Percentiles rank a stretch among this genome's conserved stretches.
phyloP scores from a whole-genome alignment of 495 filamentous ascomycete species.

The Annulohypoxylon stygium region DNA sequence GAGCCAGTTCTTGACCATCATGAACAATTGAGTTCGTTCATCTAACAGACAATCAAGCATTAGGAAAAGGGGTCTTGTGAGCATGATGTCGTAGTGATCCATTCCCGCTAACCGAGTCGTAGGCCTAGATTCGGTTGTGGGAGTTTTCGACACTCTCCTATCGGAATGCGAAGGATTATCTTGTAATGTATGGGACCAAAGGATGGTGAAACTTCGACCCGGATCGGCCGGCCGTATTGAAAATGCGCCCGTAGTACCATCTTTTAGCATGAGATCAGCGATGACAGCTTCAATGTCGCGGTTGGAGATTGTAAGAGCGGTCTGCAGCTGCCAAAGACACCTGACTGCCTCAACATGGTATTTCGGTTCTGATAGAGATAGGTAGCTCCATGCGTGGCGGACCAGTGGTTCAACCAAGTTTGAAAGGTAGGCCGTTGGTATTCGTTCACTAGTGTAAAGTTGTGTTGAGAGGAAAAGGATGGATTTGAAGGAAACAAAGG shows the following conservation, averaged over 20 bases:
- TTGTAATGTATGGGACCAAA: constrained; percentile 85
- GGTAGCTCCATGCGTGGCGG: constrained; percentile 78
- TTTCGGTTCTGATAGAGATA: constrained; percentile 84
- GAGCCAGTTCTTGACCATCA: constrained; percentile 85
- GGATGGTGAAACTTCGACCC: constrained; percentile 74
- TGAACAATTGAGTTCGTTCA: constrained; percentile 77
- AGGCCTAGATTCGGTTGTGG: constrained; percentile 64
- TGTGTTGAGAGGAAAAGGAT: constrained; percentile 72
- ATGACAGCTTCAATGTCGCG: constrained; percentile 83
- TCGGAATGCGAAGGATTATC: constrained; percentile 64
- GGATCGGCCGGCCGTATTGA: constrained; percentile 65
- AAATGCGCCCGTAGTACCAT: constrained; percentile 65
- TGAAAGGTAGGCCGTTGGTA: constrained; percentile 69
- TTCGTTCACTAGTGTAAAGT: constrained; percentile 70
- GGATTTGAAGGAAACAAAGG: constrained; percentile 69
- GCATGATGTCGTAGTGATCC: constrained; percentile 73
- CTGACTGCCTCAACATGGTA: constrained; percentile 94
- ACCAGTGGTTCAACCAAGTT: constrained; percentile 77
- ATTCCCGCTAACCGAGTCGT: constrained; percentile 61
- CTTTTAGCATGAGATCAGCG: constrained; percentile 75
- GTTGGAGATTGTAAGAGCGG: constrained; percentile 62
- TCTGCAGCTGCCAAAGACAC: constrained; percentile 86
- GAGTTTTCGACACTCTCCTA: constrained; percentile 61
- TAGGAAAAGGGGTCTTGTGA: constrained; percentile 85
- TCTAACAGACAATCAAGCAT: constrained; percentile 83